Evolutionary conservation across 1,139 yeast genomes (phyloP), one percentile per base, ranked within the genome.

Genomic region (Arxiozyma bovina): DNA sequence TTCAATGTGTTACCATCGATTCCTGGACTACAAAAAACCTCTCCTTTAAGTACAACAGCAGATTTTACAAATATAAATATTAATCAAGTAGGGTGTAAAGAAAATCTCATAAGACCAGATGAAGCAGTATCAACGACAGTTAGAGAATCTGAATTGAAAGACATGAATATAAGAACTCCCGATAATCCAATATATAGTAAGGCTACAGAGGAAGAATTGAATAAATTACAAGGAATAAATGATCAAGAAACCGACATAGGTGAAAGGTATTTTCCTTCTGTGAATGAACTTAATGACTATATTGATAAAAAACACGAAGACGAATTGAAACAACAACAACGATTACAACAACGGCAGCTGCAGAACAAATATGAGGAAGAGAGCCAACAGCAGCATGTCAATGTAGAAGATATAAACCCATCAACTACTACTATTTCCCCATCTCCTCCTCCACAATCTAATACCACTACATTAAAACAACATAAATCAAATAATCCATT

Each of bases 401-500:
- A 3, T 38, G 4, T 22, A 18, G 49, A 38, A 17, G 20, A 41
- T 34, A 34, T 22, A 15, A 46, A 46, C 22, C 43, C 42, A 34
- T 23, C 49, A 6, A 21, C 17, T 22, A 12, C 40, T 4, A 23
- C 42, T 20, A 15, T 1, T 6, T 15, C 4, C 2, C 40, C 40
- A 34, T 34, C 40, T 34, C 6, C 40, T 34, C 11, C n/a, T 15
- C 40, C 40, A 34, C 40, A 34, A 12, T 34, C 40, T 15, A 34
- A 34, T 34, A 12, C 40, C n/a, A 15, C n/a, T 15, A 34, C 3
- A 34, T 52, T 50, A 8, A 65, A 60, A 52, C 68, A 65, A 50
- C 66, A 67, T 56, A 68, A 67, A 57, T 62, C 70, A 3, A 67
- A 62, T 45, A 68, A 68, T 56, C 71, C 71, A 27, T 68, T 68